Evolutionary conservation across 768 basidiomycete species (phyloP).

Genomic region (Hirschioporus abietinus): DNA sequence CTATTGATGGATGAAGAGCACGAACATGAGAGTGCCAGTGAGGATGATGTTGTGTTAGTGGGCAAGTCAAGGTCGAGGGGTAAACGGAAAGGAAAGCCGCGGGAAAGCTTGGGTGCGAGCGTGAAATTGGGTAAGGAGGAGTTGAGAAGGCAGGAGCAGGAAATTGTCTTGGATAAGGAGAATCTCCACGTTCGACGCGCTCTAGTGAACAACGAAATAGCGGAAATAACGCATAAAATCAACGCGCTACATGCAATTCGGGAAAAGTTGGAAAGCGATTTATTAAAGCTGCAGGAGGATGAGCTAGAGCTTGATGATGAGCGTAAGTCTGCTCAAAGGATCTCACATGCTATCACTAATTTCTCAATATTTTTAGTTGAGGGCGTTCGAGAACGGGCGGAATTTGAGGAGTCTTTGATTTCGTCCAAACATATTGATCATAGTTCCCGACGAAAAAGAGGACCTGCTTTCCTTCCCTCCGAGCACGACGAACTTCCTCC

Average conservation of each 20-base stretch:
- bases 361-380: constrained; percentile 52
- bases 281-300: constrained; percentile 88
- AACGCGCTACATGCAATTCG: constrained; percentile 77
- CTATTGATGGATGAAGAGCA: constrained; percentile 49
- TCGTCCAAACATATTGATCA: constrained; percentile 31
- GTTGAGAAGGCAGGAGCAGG: constrained; percentile 73
- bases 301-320: constrained; percentile 97
- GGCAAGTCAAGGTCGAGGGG: constrained; percentile 29
- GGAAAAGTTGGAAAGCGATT: constrained; percentile 70
- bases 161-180: constrained; percentile 88
- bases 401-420: constrained; percentile 52
- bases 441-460: constrained; percentile 71
- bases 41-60: constrained; percentile 72
- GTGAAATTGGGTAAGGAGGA: constrained; percentile 82
- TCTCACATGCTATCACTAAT: neutral
- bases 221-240: constrained; percentile 88
- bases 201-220: constrained; percentile 80
- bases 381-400: constrained; percentile 81
- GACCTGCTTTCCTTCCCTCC: constrained; percentile 93
- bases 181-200: constrained; percentile 86
- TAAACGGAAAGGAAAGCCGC: constrained; percentile 36
- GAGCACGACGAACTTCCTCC: constrained; percentile 95
- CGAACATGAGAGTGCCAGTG: constrained; percentile 30
- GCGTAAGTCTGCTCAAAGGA: constrained; percentile 39
- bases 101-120: constrained; percentile 62